Evolutionary conservation across 1,284 basidiomycete species (phyloP).

Genomic region (Wolfiporia cocos): DNA sequence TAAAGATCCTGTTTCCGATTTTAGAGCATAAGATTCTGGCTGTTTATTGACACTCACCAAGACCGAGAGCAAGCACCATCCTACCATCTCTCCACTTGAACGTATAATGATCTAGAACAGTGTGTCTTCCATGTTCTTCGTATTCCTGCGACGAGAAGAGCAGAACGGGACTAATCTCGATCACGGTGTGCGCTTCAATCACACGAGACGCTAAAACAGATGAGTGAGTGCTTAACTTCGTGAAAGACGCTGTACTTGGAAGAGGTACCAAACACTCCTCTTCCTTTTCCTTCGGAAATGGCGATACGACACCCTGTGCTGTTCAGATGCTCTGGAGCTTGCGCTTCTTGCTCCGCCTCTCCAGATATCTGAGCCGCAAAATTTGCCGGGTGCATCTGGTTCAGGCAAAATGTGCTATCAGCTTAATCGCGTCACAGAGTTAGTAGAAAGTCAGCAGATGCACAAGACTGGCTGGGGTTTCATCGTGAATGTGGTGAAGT

Average conservation of each 20-base stretch:
- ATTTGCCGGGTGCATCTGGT: too few relatives aligned
- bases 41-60: constrained; percentile 67
- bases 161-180: constrained; percentile 88
- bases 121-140: constrained; percentile 58
- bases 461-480: too few relatives aligned
- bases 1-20: constrained; percentile 64
- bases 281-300: constrained; percentile 42
- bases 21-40: too few relatives aligned
- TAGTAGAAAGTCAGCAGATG: too few relatives aligned
- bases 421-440: too few relatives aligned
- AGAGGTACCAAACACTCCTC: constrained; percentile 55
- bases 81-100: constrained; percentile 78
- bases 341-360: too few relatives aligned
- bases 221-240: neutral
- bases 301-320: constrained; percentile 29
- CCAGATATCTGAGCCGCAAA: too few relatives aligned
- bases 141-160: constrained; percentile 74
- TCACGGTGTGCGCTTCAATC: constrained; percentile 58
- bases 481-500: too few relatives aligned
- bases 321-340: constrained; percentile 32
- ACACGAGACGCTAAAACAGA: constrained; percentile 42
- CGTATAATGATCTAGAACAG: constrained; percentile 78
- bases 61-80: constrained; percentile 84
- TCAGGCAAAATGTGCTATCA: too few relatives aligned
- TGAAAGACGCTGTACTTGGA: constrained; percentile 2